Evolutionary conservation across 2,329 filamentous ascomycete genomes (phyloP).

Genomic region (Epichloe amarillans): DNA sequence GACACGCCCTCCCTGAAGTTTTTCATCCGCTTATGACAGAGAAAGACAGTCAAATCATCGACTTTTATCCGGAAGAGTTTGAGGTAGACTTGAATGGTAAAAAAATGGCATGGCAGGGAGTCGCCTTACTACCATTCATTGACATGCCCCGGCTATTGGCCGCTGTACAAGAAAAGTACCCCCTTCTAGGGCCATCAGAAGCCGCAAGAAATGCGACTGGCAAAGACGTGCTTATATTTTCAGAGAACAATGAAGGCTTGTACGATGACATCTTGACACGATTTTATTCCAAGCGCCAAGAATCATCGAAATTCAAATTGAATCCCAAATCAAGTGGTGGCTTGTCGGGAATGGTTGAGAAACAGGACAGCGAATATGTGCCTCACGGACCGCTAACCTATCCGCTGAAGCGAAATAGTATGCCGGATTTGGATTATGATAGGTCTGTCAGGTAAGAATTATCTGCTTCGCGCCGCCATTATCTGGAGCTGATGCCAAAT

Average conservation of each 20-base stretch:
- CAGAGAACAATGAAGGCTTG: conserved; percentile 62
- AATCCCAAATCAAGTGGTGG: conserved; percentile 65
- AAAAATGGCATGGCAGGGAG: conserved; percentile 96
- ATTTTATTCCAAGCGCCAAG: conserved; percentile 87
- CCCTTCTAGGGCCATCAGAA: conserved; percentile 64
- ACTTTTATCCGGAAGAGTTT: conserved; percentile 95
- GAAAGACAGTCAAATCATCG: conserved; percentile 79
- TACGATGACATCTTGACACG: conserved; percentile 74
- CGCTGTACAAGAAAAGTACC: conserved; percentile 75
- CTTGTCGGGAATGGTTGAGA: conserved; percentile 66
- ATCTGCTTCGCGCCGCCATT: not conserved
- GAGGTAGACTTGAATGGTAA: conserved; percentile 91
- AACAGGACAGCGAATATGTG: conserved; percentile 62
- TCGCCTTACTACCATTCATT: conserved; percentile 88
- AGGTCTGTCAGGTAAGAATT: conserved; percentile 61
- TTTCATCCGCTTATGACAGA: conserved; percentile 89
- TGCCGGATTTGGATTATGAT: conserved; percentile 74
- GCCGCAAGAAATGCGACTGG: conserved; percentile 65
- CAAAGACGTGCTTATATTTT: conserved; percentile 70
- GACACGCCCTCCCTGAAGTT: conserved; percentile 74
- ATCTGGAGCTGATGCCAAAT: not conserved
- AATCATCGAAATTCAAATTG: conserved; percentile 51
- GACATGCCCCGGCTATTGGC: conserved; percentile 75
- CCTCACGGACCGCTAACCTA: conserved; percentile 73
- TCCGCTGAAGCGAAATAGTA: conserved; percentile 55